phyloP scores from a whole-genome alignment of 495 filamentous ascomycete genomes.

The Daldinia concentrica region DNA sequence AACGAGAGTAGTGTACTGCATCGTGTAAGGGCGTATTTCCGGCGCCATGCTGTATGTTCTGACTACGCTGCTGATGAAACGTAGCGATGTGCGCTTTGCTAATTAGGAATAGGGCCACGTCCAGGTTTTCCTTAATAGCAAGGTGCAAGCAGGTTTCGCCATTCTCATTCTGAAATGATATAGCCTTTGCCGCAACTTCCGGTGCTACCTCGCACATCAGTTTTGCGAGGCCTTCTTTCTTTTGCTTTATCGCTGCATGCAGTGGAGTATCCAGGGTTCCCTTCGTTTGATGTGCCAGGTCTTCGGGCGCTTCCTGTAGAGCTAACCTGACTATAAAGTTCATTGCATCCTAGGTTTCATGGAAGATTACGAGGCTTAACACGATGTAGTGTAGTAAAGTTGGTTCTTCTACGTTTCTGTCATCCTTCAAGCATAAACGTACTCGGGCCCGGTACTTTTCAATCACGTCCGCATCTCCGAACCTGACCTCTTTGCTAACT shows the following conservation, averaged over 20 bases:
- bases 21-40: conserved; percentile 23
- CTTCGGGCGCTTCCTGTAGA: conserved; percentile 16
- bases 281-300: conserved; percentile 16
- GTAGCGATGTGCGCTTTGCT: conserved; percentile 9
- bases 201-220: conserved; percentile 23
- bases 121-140: conserved; percentile 20
- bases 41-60: conserved; percentile 16
- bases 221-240: conserved; percentile 20
- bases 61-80: conserved; percentile 21
- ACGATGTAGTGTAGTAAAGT: conserved; percentile 22
- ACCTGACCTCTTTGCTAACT: conserved; percentile 16
- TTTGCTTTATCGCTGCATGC: conserved; percentile 26
- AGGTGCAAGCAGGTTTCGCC: conserved; percentile 26
- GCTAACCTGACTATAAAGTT: conserved; percentile 22
- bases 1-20: conserved; percentile 23
- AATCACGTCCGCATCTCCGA: conserved; percentile 9
- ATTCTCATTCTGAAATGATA: conserved; percentile 26
- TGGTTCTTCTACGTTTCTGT: conserved; percentile 24
- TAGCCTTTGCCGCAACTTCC: conserved; percentile 20
- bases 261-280: conserved; percentile 21
- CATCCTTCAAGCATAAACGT: conserved; percentile 22
- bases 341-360: conserved; percentile 18
- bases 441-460: conserved; percentile 21
- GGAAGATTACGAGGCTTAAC: conserved; percentile 16
- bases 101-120: conserved; percentile 16